These are phyloP conservation scores for Aureobasidium sp. DNA, from an alignment of 2,329 filamentous ascomycete genomes.

Conservation along the genomic window DNA sequence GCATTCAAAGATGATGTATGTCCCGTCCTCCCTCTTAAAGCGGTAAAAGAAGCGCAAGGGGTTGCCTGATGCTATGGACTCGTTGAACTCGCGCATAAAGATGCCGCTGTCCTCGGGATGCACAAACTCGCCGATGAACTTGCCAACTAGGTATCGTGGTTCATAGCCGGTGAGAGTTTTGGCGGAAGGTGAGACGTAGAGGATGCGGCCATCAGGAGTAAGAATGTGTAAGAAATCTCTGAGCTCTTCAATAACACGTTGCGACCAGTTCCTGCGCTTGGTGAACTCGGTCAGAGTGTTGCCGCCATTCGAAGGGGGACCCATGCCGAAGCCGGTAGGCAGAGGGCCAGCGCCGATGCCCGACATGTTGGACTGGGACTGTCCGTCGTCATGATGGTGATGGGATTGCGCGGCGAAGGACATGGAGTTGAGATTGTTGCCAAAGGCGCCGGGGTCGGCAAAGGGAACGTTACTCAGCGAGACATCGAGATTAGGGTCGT, in stretches of 20 bases:
- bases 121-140: conserved; percentile 72
- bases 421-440: conserved; percentile 21
- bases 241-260: conserved; percentile 81
- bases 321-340: conserved; percentile 47
- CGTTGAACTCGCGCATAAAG: conserved; percentile 82
- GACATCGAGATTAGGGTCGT: conserved; percentile 28
- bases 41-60: conserved; percentile 80
- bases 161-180: conserved; percentile 69
- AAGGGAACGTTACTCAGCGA: conserved; percentile 20
- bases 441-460: conserved; percentile 25
- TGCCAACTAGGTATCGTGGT: conserved; percentile 62
- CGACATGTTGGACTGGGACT: conserved; percentile 29
- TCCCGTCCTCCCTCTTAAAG: conserved; percentile 66
- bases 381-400: conserved; percentile 4
- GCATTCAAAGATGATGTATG: conserved; percentile 79
- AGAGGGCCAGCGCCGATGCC: conserved; percentile 50
- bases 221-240: conserved; percentile 85
- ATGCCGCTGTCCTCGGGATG: conserved; percentile 79
- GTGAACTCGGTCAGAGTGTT: conserved; percentile 60
- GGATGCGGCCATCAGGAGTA: conserved; percentile 73
- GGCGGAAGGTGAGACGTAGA: conserved; percentile 78
- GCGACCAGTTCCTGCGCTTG: conserved; percentile 71
- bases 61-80: conserved; percentile 76
- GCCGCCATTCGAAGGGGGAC: conserved; percentile 35
- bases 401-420: conserved; percentile 18